Percentiles rank a stretch among this genome's conserved stretches.
phyloP scores from a whole-genome alignment of 148 eudicot genomes.

The Rhododendron vialii region DNA sequence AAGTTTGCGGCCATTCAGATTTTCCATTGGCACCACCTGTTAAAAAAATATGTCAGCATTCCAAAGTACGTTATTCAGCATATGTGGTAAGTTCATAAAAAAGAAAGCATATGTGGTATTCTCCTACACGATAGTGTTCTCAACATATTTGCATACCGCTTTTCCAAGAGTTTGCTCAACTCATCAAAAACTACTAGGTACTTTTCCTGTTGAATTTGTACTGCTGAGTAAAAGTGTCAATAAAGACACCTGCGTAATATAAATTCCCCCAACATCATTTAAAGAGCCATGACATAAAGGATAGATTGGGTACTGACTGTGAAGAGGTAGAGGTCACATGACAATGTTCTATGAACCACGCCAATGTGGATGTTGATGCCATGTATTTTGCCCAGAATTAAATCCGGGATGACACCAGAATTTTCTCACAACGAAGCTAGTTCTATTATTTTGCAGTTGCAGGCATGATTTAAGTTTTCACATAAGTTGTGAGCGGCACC shows the following conservation, averaged over 20 bases:
- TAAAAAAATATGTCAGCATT: slow-evolving; percentile 11
- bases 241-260: not conserved
- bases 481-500: not conserved
- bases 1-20: slow-evolving; percentile 85
- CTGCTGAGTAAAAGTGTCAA: not conserved
- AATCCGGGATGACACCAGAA: not conserved
- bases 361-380: not conserved
- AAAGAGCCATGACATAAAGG: not conserved
- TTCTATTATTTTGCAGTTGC: not conserved
- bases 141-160: not conserved
- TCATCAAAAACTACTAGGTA: not conserved
- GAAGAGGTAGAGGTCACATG: slow-evolving; percentile 1
- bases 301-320: not conserved
- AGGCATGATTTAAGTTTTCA: not conserved
- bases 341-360: not conserved
- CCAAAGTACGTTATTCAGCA: not conserved
- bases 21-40: slow-evolving; percentile 93
- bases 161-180: not conserved
- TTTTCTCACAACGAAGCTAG: not conserved
- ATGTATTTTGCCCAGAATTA: not conserved
- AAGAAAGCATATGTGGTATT: not conserved
- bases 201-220: not conserved
- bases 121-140: not conserved
- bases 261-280: not conserved
- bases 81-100: no score